Evolutionary conservation across 768 basidiomycete species (phyloP).

Genomic region (Tephrocybe sp.): DNA sequence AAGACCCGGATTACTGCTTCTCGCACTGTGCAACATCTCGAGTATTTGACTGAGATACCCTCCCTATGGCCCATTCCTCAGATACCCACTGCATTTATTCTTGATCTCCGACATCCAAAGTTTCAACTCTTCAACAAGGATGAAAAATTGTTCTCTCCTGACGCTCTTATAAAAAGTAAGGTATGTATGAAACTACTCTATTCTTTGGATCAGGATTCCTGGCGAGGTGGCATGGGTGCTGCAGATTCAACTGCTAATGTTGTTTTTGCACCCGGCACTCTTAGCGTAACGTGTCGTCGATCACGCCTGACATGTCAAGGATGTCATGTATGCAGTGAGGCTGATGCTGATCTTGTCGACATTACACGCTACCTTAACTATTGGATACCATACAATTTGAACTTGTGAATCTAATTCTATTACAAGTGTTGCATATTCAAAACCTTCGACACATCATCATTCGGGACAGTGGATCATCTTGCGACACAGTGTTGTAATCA

Average conservation of each 20-base stretch:
- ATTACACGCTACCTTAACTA: not conserved
- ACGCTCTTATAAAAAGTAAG: conserved; percentile 21
- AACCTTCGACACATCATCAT: no score
- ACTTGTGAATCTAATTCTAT: no score
- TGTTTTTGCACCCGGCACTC: no score
- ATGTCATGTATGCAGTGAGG: conserved; percentile 2
- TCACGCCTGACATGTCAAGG: conserved; percentile 1
- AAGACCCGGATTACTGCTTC: conserved; percentile 7
- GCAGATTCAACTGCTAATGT: no score
- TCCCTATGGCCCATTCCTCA: conserved; percentile 15
- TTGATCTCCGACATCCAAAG: conserved; percentile 17
- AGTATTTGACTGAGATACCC: conserved; percentile 12
- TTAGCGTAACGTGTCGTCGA: not conserved
- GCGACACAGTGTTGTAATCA: no score
- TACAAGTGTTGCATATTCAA: no score
- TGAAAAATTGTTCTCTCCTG: conserved; percentile 11
- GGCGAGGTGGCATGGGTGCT: no score
- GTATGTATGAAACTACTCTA: no score
- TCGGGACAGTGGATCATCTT: no score
- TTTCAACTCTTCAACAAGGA: conserved; percentile 14
- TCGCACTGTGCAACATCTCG: conserved; percentile 13
- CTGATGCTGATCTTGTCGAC: not conserved
- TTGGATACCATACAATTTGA: no score
- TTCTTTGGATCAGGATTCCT: no score
- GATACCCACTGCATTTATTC: conserved; percentile 11